Evolutionary conservation across 805 yeast genomes (phyloP).

Genomic region (Metschnikowia santaceciliae): DNA sequence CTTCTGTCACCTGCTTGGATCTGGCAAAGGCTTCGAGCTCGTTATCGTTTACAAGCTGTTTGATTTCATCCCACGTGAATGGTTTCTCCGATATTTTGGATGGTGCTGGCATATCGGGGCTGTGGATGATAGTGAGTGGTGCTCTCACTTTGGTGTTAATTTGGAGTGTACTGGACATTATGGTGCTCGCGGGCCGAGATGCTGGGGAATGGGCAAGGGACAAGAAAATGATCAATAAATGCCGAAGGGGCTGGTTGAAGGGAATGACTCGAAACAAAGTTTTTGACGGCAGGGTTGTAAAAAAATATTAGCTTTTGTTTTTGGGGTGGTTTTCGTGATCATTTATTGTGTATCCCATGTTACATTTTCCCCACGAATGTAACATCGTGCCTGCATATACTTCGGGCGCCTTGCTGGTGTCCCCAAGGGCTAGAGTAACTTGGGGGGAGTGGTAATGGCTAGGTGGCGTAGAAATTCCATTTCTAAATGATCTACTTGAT

Average conservation of each 20-base stretch:
- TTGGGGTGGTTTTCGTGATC: not conserved
- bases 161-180: slow-evolving; percentile 8
- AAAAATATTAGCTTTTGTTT: too few species aligned
- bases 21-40: slow-evolving; percentile 49
- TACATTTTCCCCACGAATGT: not conserved
- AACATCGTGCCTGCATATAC: not conserved
- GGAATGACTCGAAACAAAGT: not conserved
- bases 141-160: slow-evolving; percentile 5
- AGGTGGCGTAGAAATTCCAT: too few species aligned
- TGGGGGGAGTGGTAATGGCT: too few species aligned
- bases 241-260: not conserved
- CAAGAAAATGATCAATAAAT: too few species aligned
- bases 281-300: too few species aligned
- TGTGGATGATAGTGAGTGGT: slow-evolving; percentile 18
- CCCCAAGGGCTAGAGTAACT: too few species aligned
- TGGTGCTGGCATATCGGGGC: slow-evolving; percentile 36
- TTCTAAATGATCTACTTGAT: too few species aligned
- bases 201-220: too few species aligned
- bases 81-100: slow-evolving; percentile 35
- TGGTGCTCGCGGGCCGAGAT: slow-evolving; percentile 6
- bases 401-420: too few species aligned
- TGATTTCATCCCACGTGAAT: slow-evolving; percentile 45
- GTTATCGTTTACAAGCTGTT: slow-evolving; percentile 35
- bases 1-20: slow-evolving; percentile 37
- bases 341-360: not conserved